Evolutionary conservation across 495 filamentous ascomycete genomes (phyloP), one percentile per base, ranked within the genome.

Genomic region (Oleoguttula mirabilis): DNA sequence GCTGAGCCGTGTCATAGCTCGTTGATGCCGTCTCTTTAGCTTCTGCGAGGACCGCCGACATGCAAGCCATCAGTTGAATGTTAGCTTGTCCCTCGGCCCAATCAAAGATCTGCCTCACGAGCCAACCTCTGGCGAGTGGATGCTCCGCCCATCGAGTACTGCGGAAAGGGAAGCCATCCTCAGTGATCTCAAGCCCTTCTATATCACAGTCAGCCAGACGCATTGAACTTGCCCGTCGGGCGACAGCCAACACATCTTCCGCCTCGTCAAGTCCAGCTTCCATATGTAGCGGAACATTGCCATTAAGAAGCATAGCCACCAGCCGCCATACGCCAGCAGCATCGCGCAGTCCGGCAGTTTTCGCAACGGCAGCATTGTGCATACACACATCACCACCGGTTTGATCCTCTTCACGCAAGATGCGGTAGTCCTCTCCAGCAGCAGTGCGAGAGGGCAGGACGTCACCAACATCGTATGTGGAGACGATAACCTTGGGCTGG

Each of bases 251-350:
- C 16, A 83, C 68, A 11, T 70, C 72, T 36, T 79, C 66, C 5
- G 27, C 63, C 60, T 7, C 59, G 61, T 23, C 62, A 50, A 42
- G 66, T 56, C 33, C 67, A 65, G 3, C 14, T 4, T 16, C n/a
- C 8, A 36, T 7, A 3, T 48, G n/a, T 10, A 43, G 12, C 3
- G 80, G 83, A 10, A 83, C 77, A 46, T 80, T 70, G 45, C 83
- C 80, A 47, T 80, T 73, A 30, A 98, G 60, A 0, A 98, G 69
- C 43, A 93, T 62, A 21, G 75, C 77, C 22, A 82, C 67, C 42
- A 95, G 77, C 22, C 75, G 72, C 90, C 90, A 98, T 2, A 92
- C 73, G 48, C 85, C 76, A 21, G 82, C 84, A 20, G 88, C 57
- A 51, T 94, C 84, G 24, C 68, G 58, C 50, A 71, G 76, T 3